Evolutionary conservation across 2,329 filamentous ascomycete species (phyloP), one percentile per base, ranked within the genome.

Genomic region (Monilinia laxa): DNA sequence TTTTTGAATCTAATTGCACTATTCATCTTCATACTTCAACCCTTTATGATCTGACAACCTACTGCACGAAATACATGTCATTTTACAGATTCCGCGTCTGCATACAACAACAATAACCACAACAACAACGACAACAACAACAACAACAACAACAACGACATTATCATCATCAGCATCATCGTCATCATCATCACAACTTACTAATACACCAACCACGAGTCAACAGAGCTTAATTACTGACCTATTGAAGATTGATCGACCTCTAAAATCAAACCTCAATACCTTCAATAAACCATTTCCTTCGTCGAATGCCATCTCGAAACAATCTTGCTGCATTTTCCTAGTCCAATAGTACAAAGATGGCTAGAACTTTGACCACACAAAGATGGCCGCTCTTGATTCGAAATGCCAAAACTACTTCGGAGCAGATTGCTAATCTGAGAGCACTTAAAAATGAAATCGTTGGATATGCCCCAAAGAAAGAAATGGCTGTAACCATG

Each of bases 371-470:
- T 52, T 53, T 65, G 40, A 56, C 64, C 56, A 65, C 55, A 18
- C 64, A 60, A 65, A 25, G 64, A 62, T 82, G 87, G 71, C 79
- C 88, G 62, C 78, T 82, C 66, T 83, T 87, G 75, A 80, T 90
- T 66, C 82, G 82, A 70, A 83, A 80, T 72, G 83, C 87, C 12
- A 81, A 80, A 70, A 81, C 79, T 47, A 76, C 79, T 57, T 71
- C 78, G 28, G 84, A 88, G 70, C 84, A 85, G 72, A 80, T 85
- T 52, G 80, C 82, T 35, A 85, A 88, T 60, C 82, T 97, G 55
- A 87, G 88, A 71, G 82, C 83, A 53, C 81, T 99, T 40, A 98
- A 97, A 81, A 95, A 97, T 78, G 90, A 95, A 70, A 85, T 96
- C 58, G 87, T 97, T 68, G 95, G 95, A 31, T 92, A 98, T 78